Evolutionary conservation across 2,329 filamentous ascomycete genomes (phyloP).

Genomic region (Hymenoscyphus infarciens): DNA sequence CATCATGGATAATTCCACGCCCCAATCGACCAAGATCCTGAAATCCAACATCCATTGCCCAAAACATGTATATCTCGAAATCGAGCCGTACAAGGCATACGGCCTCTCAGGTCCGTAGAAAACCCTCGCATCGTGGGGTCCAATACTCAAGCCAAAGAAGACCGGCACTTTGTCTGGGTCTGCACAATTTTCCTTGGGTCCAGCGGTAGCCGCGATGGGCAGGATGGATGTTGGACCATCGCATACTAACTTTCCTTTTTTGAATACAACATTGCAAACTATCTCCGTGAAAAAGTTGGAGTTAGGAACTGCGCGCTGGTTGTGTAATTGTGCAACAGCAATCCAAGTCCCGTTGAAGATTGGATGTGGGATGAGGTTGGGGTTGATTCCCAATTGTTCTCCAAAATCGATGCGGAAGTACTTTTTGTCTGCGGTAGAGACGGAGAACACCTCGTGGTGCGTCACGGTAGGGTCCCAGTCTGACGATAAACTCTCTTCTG

Average conservation of each 20-base stretch:
- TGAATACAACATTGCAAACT: not conserved
- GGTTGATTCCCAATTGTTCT: constrained; percentile 44
- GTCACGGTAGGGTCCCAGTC: not conserved
- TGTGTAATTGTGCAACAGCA: constrained; percentile 47
- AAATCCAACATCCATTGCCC: constrained; percentile 56
- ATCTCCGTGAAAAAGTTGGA: not conserved
- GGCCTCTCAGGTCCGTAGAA: constrained; percentile 51
- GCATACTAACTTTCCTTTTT: not conserved
- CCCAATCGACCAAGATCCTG: constrained; percentile 45
- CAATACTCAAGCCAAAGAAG: constrained; percentile 43
- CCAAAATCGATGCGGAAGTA: constrained; percentile 51
- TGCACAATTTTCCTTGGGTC: not conserved
- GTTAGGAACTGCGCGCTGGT: constrained; percentile 36
- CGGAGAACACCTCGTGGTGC: constrained; percentile 35
- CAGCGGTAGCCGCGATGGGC: not conserved
- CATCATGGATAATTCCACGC: constrained; percentile 21
- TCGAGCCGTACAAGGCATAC: constrained; percentile 53
- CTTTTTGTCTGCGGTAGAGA: constrained; percentile 42
- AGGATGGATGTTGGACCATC: not conserved
- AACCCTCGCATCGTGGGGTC: constrained; percentile 56
- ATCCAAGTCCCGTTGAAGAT: constrained; percentile 45
- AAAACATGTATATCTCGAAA: constrained; percentile 52
- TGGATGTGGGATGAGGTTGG: constrained; percentile 57
- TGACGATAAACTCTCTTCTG: not conserved
- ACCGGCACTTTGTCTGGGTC: constrained; percentile 26